Evolutionary conservation across 2,329 filamentous ascomycete species (phyloP).

Genomic region (Trichoderma koningiopsis): DNA sequence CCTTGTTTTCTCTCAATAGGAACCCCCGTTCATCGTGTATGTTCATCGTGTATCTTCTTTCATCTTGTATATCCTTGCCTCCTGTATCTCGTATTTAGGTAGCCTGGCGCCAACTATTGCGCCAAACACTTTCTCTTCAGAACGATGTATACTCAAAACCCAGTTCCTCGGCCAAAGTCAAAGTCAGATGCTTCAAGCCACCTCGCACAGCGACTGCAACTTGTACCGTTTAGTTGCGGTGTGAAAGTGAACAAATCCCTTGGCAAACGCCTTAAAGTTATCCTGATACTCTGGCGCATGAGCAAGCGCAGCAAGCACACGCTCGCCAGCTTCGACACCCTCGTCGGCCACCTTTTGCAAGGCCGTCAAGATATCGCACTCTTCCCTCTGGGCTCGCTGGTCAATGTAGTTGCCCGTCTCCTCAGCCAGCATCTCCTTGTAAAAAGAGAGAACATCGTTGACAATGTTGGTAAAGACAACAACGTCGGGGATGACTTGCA

Average conservation of each 20-base stretch:
- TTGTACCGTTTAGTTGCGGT: neutral
- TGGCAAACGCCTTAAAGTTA: neutral
- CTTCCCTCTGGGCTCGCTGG: neutral
- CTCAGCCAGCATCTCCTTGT: neutral
- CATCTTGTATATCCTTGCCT: neutral
- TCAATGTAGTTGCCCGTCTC: neutral
- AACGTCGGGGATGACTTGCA: neutral
- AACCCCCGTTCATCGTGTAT: neutral
- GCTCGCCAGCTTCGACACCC: neutral
- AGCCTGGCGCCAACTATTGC: neutral
- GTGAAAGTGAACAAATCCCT: neutral
- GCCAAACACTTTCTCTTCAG: neutral
- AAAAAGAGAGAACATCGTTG: neutral
- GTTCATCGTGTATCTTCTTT: neutral
- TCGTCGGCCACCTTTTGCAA: neutral
- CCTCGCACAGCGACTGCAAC: neutral
- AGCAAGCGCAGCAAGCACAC: neutral
- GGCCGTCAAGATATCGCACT: neutral
- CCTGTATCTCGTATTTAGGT: neutral
- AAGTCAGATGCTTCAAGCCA: neutral
- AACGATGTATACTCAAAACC: neutral
- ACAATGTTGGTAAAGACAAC: neutral
- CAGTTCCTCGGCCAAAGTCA: neutral
- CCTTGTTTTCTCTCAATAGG: too few relatives aligned
- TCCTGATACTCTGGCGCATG: neutral